phyloP scores from a whole-genome alignment of 129 eudicot species.

The Pittosporum tobira region DNA sequence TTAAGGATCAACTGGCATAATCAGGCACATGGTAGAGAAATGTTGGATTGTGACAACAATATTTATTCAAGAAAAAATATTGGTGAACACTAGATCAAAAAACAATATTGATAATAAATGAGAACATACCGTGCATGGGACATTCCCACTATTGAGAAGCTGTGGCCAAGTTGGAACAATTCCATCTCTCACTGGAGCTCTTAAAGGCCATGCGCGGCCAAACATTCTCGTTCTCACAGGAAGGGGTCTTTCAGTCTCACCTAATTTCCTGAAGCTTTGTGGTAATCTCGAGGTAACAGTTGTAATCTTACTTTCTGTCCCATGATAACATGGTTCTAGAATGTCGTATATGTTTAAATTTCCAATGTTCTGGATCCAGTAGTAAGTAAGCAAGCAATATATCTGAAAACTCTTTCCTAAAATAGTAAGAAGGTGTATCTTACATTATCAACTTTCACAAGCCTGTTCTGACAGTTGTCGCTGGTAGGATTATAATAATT shows the following conservation, averaged over 20 bases:
- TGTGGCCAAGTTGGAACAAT: conserved; percentile 94
- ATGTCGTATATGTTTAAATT: conserved; percentile 78
- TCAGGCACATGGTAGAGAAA: too few relatives aligned
- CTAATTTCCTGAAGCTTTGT: conserved; percentile 71
- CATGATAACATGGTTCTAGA: conserved; percentile 86
- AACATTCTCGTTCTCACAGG: conserved; percentile 88
- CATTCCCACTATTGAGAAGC: conserved; percentile 42
- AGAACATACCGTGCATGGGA: conserved; percentile 74
- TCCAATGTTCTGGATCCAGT: conserved; percentile 37
- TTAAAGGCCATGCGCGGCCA: conserved; percentile 97
- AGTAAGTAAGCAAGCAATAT: neutral
- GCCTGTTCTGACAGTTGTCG: conserved; percentile 44
- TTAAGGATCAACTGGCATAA: too few relatives aligned
- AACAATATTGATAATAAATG: neutral
- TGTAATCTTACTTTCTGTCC: conserved; percentile 26
- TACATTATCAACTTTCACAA: conserved; percentile 63
- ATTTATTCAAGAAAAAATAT: neutral
- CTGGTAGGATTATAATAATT: conserved; percentile 48
- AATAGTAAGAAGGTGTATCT: conserved; percentile 7
- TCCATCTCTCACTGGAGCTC: conserved; percentile 91
- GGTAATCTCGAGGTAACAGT: conserved; percentile 44
- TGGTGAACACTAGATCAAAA: neutral
- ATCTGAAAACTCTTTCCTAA: neutral
- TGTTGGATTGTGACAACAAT: too few relatives aligned
- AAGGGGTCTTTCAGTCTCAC: conserved; percentile 86